A percentile compares a stretch with the other conserved stretches of the same genome.
Evolutionary conservation across 192 early-diverging fungal genomes (phyloP).

Genomic region (Gaertneriomyces sp.): DNA sequence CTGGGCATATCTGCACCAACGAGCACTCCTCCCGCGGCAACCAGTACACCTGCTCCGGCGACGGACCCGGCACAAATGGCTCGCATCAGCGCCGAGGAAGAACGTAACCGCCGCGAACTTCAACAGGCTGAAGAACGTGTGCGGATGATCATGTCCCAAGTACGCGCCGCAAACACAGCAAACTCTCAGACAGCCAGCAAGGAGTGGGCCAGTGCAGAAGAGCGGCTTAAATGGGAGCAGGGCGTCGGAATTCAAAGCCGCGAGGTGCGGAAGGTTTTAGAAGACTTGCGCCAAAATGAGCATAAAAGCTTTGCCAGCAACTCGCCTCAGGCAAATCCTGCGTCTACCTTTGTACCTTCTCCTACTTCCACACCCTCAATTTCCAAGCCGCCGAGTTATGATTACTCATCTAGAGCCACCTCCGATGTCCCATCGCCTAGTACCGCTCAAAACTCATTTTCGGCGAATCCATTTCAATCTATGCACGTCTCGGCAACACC

Average conservation of each 20-base stretch:
- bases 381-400: too few species aligned
- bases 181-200: not conserved
- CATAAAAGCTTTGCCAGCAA: too few species aligned
- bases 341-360: too few species aligned
- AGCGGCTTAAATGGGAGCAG: conserved; percentile 45
- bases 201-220: conserved; percentile 19
- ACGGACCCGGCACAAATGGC: conserved; percentile 26
- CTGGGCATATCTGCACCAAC: conserved; percentile 41
- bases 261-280: conserved; percentile 34
- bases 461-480: not conserved
- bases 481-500: not conserved
- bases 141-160: conserved; percentile 20
- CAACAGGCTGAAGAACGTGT: conserved; percentile 35
- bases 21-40: conserved; percentile 11
- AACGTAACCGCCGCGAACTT: conserved; percentile 28
- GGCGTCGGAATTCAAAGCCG: conserved; percentile 44
- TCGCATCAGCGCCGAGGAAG: conserved; percentile 36
- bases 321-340: too few species aligned
- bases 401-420: not conserved
- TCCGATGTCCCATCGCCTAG: not conserved
- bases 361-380: too few species aligned
- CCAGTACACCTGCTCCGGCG: conserved; percentile 1
- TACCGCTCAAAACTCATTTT: not conserved
- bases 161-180: conserved; percentile 11
- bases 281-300: conserved; percentile 19